These are phyloP conservation scores for Nitzschia putrida DNA, from an alignment of 108 stramenopile genomes.

Conservation along the genomic window DNA sequence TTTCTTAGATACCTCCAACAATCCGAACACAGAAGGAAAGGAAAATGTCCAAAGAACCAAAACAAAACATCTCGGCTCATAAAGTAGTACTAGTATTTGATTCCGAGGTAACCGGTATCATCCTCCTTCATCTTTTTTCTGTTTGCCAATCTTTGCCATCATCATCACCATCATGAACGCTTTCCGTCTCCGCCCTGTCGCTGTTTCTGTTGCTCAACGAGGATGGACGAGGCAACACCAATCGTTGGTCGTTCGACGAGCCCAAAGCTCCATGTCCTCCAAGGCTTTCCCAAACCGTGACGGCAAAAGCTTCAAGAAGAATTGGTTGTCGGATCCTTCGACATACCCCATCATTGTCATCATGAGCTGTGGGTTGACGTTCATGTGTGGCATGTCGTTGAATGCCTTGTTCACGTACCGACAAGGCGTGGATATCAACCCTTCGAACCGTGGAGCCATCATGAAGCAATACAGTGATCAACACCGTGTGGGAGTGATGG, in stretches of 20 bases:
- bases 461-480: constrained; percentile 15
- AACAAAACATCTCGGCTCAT: too few species aligned
- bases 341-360: constrained; percentile 68
- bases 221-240: too few species aligned
- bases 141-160: too few species aligned
- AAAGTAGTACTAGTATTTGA: too few species aligned
- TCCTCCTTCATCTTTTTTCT: too few species aligned
- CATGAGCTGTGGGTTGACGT: constrained; percentile 45
- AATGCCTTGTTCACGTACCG: constrained; percentile 59
- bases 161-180: constrained; percentile 25
- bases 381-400: constrained; percentile 56
- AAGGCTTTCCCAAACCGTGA: constrained; percentile 8
- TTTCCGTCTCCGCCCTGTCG: constrained; percentile 15
- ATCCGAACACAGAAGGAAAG: too few species aligned
- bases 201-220: constrained; percentile 4
- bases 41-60: too few species aligned
- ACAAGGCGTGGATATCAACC: constrained; percentile 53
- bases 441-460: constrained; percentile 28
- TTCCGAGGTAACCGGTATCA: too few species aligned
- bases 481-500: constrained; percentile 12
- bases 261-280: constrained; percentile 15
- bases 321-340: constrained; percentile 50
- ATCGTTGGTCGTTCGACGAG: background rate
- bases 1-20: too few species aligned
- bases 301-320: constrained; percentile 32